These are phyloP conservation scores for Floccularia luteovirens DNA, from an alignment of 768 basidiomycete genomes.

Conservation along the genomic window DNA sequence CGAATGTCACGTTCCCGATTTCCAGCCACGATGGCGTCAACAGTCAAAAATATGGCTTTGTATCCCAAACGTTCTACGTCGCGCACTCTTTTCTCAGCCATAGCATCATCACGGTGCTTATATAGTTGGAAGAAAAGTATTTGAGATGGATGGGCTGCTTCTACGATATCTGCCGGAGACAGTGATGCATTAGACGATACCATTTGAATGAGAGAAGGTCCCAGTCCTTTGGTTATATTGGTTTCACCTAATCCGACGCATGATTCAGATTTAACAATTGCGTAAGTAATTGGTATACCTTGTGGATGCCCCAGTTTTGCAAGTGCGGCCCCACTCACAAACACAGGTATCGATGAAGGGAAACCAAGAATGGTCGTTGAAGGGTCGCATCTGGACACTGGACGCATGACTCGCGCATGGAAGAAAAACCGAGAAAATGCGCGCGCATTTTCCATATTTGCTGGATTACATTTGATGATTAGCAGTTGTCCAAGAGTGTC, in stretches of 20 bases:
- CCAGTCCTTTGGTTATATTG: constrained; percentile 72
- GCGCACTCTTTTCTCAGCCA: constrained; percentile 62
- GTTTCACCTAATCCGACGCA: constrained; percentile 50
- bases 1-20: constrained; percentile 75
- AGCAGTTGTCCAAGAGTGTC: not conserved
- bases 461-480: constrained; percentile 29
- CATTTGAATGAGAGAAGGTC: constrained; percentile 75
- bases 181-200: constrained; percentile 74
- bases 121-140: constrained; percentile 81
- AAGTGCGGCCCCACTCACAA: constrained; percentile 76
- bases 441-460: constrained; percentile 58
- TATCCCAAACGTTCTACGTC: constrained; percentile 71
- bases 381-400: constrained; percentile 55
- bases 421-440: constrained; percentile 89
- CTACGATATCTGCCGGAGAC: constrained; percentile 56
- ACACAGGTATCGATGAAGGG: constrained; percentile 68
- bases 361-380: constrained; percentile 72
- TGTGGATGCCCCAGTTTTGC: constrained; percentile 84
- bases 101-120: constrained; percentile 62
- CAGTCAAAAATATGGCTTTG: constrained; percentile 87
- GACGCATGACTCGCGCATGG: constrained; percentile 71
- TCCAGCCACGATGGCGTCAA: constrained; percentile 79
- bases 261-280: not conserved
- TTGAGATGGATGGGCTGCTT: constrained; percentile 46
- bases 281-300: constrained; percentile 21